phyloP scores from a whole-genome alignment of 1,284 basidiomycete species.

The Ustilago hordei region DNA sequence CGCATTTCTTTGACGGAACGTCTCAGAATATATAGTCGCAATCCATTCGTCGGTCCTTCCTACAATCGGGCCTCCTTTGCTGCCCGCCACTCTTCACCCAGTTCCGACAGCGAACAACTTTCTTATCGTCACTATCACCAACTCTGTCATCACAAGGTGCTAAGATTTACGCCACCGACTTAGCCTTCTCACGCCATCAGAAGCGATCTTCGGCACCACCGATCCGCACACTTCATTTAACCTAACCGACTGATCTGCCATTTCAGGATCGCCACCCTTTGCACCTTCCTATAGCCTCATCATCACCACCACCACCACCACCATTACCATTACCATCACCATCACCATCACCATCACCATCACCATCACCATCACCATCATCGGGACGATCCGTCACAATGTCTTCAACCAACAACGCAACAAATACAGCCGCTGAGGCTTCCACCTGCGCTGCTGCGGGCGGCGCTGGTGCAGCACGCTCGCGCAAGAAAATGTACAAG shows the following conservation, averaged over 20 bases:
- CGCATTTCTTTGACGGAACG: no score
- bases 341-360: not conserved
- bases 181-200: not conserved
- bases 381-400: not conserved
- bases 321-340: not conserved
- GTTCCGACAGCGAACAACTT: not conserved
- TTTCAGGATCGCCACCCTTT: not conserved
- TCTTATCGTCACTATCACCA: no score
- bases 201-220: not conserved
- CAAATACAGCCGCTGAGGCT: not conserved
- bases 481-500: constrained; percentile 52
- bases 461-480: not conserved
- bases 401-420: not conserved
- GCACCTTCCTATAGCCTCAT: not conserved
- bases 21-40: constrained; percentile 1
- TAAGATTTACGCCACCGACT: not conserved
- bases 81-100: not conserved
- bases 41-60: not conserved
- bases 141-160: not conserved
- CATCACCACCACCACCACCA: constrained; percentile 5
- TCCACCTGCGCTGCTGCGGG: not conserved
- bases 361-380: not conserved
- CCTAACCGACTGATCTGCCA: not conserved
- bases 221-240: not conserved
- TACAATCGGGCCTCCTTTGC: not conserved